Conservation (phyloP, 2,329 filamentous ascomycete genomes). For the Alternaria conjuncta region DNA sequence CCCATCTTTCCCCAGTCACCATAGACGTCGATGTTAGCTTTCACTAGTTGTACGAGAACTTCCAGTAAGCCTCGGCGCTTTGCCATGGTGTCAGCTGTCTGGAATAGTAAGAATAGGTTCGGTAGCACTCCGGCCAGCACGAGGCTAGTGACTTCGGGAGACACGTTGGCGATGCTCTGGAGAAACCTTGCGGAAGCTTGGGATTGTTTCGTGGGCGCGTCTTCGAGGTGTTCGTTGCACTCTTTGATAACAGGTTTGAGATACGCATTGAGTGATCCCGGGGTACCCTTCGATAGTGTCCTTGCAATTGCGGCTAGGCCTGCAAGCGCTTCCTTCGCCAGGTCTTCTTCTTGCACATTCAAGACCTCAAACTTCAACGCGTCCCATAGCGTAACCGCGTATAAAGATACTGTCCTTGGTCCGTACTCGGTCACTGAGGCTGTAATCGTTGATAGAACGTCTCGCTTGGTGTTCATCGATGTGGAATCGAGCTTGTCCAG, state of each 20-base stretch:
- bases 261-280: slow-evolving; percentile 60
- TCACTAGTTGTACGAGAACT: slow-evolving; percentile 63
- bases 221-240: slow-evolving; percentile 71
- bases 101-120: slow-evolving; percentile 65
- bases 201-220: slow-evolving; percentile 72
- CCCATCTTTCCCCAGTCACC: slow-evolving; percentile 60
- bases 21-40: slow-evolving; percentile 64
- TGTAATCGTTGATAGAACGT: slow-evolving; percentile 68
- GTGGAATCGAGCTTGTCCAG: slow-evolving; percentile 74
- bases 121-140: slow-evolving; percentile 64
- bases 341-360: slow-evolving; percentile 69
- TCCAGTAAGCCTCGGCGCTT: slow-evolving; percentile 69
- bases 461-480: slow-evolving; percentile 72
- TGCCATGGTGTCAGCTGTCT: slow-evolving; percentile 65
- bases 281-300: slow-evolving; percentile 58
- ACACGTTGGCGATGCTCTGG: slow-evolving; percentile 62
- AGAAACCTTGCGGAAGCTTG: slow-evolving; percentile 69
- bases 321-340: slow-evolving; percentile 65
- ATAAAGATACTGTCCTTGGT: slow-evolving; percentile 64
- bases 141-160: slow-evolving; percentile 61
- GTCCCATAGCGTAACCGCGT: slow-evolving; percentile 71
- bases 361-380: slow-evolving; percentile 73
- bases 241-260: slow-evolving; percentile 69
- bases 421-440: slow-evolving; percentile 67
- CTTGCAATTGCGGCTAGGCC: slow-evolving; percentile 62